Conservation (phyloP, 768 basidiomycete species). For the Lentinus brumalis region DNA sequence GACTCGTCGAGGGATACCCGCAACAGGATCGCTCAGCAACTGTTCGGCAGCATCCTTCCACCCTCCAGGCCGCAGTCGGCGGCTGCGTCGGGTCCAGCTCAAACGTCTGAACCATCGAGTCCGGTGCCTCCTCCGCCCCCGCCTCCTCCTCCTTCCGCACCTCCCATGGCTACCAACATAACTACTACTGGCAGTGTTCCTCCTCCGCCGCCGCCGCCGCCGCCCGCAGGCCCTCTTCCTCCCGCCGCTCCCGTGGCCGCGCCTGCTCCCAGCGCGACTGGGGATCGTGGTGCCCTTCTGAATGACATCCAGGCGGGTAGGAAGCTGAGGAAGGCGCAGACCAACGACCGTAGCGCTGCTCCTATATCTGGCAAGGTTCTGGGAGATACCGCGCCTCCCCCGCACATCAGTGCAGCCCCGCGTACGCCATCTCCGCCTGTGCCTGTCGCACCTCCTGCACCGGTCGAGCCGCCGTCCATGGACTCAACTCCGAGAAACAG, state of each 20-base stretch:
- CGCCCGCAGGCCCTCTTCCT: conserved; percentile 34
- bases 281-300: conserved; percentile 69
- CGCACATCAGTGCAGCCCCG: conserved; percentile 61
- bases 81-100: conserved; percentile 32
- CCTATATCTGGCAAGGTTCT: conserved; percentile 74
- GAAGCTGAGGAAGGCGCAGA: conserved; percentile 72
- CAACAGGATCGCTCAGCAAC: conserved; percentile 70
- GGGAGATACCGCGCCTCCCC: conserved; percentile 70
- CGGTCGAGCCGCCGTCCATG: conserved; percentile 15
- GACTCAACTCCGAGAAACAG: conserved; percentile 34
- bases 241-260: conserved; percentile 34
- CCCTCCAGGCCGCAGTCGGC: conserved; percentile 58
- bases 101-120: conserved; percentile 28
- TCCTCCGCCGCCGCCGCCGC: conserved; percentile 34
- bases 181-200: conserved; percentile 32
- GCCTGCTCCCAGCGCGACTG: conserved; percentile 38
- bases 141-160: conserved; percentile 42
- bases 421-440: conserved; percentile 44
- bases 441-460: conserved; percentile 25
- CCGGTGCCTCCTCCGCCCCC: conserved; percentile 40
- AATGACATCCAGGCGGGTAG: conserved; percentile 78
- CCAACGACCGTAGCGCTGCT: conserved; percentile 80
- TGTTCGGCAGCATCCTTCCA: conserved; percentile 77
- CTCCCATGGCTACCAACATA: conserved; percentile 31
- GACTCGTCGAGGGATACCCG: conserved; percentile 63